These are phyloP conservation scores for Amanita polypyramis DNA, from an alignment of 768 basidiomycete species.

Conservation along the genomic window DNA sequence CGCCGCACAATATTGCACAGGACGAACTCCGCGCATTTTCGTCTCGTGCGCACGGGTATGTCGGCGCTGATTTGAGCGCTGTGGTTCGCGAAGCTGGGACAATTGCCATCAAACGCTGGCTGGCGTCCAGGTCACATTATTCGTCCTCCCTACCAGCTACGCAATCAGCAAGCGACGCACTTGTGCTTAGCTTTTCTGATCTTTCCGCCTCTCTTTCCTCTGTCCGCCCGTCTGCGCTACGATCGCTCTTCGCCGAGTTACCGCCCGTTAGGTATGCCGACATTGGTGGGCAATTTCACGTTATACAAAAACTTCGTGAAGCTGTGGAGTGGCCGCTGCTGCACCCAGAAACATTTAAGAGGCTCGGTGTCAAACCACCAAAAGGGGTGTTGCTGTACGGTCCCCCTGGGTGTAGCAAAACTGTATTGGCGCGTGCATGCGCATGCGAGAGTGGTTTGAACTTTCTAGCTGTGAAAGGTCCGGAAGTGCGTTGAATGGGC, in stretches of 20 bases:
- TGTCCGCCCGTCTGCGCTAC: conserved; percentile 89
- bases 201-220: conserved; percentile 60
- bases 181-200: conserved; percentile 46
- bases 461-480: conserved; percentile 94
- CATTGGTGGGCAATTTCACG: conserved; percentile 76
- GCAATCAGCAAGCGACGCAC: conserved; percentile 7
- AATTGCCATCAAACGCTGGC: conserved; percentile 78
- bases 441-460: conserved; percentile 93
- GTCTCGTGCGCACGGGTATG: conserved; percentile 84
- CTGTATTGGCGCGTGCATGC: conserved; percentile 82
- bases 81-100: conserved; percentile 92
- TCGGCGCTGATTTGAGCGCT: conserved; percentile 91
- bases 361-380: conserved; percentile 82
- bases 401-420: conserved; percentile 97
- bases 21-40: conserved; percentile 59
- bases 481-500: conserved; percentile 54
- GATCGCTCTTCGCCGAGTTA: conserved; percentile 84
- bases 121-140: conserved; percentile 16
- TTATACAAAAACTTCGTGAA: conserved; percentile 83
- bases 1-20: conserved; percentile 60
- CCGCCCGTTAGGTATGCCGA: conserved; percentile 77
- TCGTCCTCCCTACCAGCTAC: conserved; percentile 8
- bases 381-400: conserved; percentile 89
- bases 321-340: conserved; percentile 92
- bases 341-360: conserved; percentile 77